These are phyloP conservation scores for Penicillium sp. DNA, from an alignment of 2,329 filamentous ascomycete species.

Conservation along the genomic window DNA sequence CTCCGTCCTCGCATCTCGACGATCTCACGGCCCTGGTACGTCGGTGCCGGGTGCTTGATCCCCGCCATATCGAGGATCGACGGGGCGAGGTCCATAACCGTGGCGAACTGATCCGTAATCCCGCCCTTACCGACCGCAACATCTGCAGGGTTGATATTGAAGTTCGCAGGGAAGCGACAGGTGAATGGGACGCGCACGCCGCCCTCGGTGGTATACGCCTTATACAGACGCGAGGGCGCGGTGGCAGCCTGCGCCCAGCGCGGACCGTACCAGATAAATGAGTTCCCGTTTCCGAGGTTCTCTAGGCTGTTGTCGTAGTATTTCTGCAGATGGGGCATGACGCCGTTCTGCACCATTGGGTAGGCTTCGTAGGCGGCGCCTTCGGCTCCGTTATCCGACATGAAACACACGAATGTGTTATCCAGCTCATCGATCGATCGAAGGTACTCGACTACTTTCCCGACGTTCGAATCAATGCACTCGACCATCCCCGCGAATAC, in stretches of 20 bases:
- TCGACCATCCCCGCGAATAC: constrained; percentile 66
- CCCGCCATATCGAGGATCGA: constrained; percentile 47
- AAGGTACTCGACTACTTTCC: constrained; percentile 59
- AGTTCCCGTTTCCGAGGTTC: constrained; percentile 58
- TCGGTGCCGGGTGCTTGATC: constrained; percentile 54
- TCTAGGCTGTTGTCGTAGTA: constrained; percentile 60
- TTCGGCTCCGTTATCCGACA: constrained; percentile 64
- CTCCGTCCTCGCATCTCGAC: constrained; percentile 54
- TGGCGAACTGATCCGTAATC: constrained; percentile 55
- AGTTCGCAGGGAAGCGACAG: constrained; percentile 43
- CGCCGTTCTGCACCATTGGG: constrained; percentile 56
- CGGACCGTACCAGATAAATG: constrained; percentile 62
- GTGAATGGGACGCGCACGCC: constrained; percentile 57
- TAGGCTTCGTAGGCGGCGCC: constrained; percentile 60
- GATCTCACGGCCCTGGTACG: constrained; percentile 52
- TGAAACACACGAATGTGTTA: constrained; percentile 64
- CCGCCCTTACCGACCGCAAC: constrained; percentile 29
- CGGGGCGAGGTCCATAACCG: constrained; percentile 54
- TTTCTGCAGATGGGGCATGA: constrained; percentile 56
- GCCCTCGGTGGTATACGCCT: constrained; percentile 51
- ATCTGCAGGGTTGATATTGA: constrained; percentile 18
- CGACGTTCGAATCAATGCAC: constrained; percentile 60
- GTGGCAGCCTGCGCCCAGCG: constrained; percentile 58
- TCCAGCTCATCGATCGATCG: constrained; percentile 58
- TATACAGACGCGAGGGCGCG: constrained; percentile 52